A percentile compares a stretch with the other conserved stretches of the same genome.
Evolutionary conservation across 306 rosid species (phyloP).

Genomic region (Albizia julibrissin): DNA sequence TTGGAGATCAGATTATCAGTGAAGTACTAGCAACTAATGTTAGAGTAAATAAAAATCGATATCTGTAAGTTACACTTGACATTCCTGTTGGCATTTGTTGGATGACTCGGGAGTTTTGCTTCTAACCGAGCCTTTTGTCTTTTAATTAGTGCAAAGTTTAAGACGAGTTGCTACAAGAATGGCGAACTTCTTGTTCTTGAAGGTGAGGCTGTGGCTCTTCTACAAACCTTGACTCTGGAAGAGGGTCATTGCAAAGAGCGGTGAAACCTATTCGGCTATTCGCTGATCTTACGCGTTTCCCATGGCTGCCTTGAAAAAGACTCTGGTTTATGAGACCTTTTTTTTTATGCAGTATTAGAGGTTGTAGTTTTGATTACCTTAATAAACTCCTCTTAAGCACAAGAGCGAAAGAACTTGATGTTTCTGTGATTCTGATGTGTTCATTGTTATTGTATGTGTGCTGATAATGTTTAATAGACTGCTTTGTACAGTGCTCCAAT

Average conservation of each 20-base stretch:
- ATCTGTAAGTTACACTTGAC: conserved; percentile 57
- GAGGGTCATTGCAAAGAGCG: conserved; percentile 13
- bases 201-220: conserved; percentile 77
- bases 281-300: not conserved
- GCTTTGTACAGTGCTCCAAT: conserved; percentile 5
- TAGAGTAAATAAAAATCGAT: conserved; percentile 59
- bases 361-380: conserved; percentile 6
- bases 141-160: conserved; percentile 69
- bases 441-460: not conserved
- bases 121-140: conserved; percentile 28
- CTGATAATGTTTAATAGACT: conserved; percentile 22
- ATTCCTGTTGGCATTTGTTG: not conserved
- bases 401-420: not conserved
- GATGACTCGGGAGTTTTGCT: conserved; percentile 1
- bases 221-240: conserved; percentile 54
- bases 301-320: not conserved
- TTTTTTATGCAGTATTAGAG: not conserved
- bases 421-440: not conserved
- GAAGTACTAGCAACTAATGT: conserved; percentile 62
- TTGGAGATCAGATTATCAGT: conserved; percentile 70
- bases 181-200: conserved; percentile 61
- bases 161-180: conserved; percentile 72
- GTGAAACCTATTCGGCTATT: conserved; percentile 8
- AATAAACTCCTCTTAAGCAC: not conserved
- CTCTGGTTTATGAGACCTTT: not conserved